phyloP scores from a whole-genome alignment of 805 yeast genomes.

The Helenozyma baotianmanensis region DNA sequence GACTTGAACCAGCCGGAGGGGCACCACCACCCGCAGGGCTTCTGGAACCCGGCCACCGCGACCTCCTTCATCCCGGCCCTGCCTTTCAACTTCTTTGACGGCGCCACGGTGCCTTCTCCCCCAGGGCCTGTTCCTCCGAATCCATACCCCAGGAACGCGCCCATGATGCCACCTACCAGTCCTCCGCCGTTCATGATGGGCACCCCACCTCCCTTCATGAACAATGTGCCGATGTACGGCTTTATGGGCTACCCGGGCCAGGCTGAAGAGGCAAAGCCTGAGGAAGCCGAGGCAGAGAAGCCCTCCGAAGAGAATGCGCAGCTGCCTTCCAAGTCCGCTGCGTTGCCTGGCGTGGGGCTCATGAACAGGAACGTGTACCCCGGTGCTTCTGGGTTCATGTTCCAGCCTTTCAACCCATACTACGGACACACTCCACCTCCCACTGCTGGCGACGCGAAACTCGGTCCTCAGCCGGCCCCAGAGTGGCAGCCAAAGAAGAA shows the following conservation, averaged over 20 bases:
- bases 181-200: conserved; percentile 39
- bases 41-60: conserved; percentile 68
- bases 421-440: conserved; percentile 22
- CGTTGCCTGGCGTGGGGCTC: conserved; percentile 30
- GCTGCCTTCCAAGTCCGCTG: conserved; percentile 10
- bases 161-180: conserved; percentile 29
- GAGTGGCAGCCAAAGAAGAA: neutral
- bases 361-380: conserved; percentile 31
- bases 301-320: neutral
- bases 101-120: conserved; percentile 7
- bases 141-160: conserved; percentile 29
- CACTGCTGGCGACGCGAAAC: conserved; percentile 5
- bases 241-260: conserved; percentile 23
- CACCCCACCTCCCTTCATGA: conserved; percentile 31
- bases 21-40: conserved; percentile 25
- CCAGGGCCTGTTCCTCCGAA: conserved; percentile 20
- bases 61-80: conserved; percentile 50
- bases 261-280: conserved; percentile 2
- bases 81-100: conserved; percentile 24
- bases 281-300: neutral
- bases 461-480: conserved; percentile 1
- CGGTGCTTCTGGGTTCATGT: conserved; percentile 33
- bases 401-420: conserved; percentile 50
- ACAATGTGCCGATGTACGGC: conserved; percentile 31
- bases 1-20: conserved; percentile 18